A percentile compares a stretch with the other conserved stretches of the same genome.
Conservation (phyloP, 495 filamentous ascomycete species). For the Penicillium coprophilum region DNA sequence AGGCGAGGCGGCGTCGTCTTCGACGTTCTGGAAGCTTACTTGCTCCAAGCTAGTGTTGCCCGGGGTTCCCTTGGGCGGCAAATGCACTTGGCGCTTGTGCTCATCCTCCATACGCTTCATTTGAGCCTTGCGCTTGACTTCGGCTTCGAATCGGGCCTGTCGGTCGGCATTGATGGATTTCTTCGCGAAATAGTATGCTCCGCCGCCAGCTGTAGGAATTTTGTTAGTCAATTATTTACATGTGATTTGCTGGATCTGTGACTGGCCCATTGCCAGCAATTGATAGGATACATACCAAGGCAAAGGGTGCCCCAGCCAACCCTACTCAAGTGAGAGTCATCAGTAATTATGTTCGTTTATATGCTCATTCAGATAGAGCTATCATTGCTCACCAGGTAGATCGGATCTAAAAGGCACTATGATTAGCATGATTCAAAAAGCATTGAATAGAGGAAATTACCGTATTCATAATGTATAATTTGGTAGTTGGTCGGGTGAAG, state of each 20-base stretch:
- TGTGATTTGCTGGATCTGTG: neutral
- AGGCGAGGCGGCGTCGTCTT: constrained; percentile 67
- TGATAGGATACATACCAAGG: constrained; percentile 53
- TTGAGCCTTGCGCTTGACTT: constrained; percentile 62
- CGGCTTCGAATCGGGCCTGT: constrained; percentile 64
- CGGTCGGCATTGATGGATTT: constrained; percentile 88
- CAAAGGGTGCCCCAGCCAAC: constrained; percentile 85
- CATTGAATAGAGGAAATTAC: constrained; percentile 23
- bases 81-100: constrained; percentile 38
- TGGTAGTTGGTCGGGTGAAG: constrained; percentile 15
- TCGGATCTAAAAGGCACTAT: constrained; percentile 39
- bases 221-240: neutral
- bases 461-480: constrained; percentile 45
- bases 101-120: constrained; percentile 57
- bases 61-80: constrained; percentile 21
- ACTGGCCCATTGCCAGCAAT: neutral
- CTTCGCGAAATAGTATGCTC: constrained; percentile 96
- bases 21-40: constrained; percentile 37
- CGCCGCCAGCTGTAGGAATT: constrained; percentile 67
- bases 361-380: constrained; percentile 6
- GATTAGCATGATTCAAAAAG: constrained; percentile 6
- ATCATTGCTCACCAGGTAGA: constrained; percentile 51
- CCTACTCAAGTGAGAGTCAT: constrained; percentile 49
- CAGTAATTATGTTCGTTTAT: constrained; percentile 20
- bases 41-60: constrained; percentile 34